Evolutionary conservation across 164 flowering plant species (phyloP).

Genomic region (Umbilicus rupestris): DNA sequence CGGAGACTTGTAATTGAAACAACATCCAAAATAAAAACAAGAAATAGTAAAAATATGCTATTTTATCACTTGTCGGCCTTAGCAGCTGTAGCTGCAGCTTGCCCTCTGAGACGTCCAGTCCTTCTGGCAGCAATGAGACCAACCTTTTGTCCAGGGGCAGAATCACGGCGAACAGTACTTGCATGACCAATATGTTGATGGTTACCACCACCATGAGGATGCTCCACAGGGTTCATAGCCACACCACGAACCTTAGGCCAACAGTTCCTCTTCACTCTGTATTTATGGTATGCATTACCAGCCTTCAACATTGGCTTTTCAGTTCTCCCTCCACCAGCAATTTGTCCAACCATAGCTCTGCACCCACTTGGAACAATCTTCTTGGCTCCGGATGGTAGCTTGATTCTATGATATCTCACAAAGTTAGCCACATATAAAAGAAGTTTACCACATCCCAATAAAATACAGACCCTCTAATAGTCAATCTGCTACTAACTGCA

Average conservation of each 20-base stretch:
- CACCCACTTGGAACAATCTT: slow-evolving; percentile 48
- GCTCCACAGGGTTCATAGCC: no score
- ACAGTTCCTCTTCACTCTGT: slow-evolving; percentile 50
- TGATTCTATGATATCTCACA: slow-evolving; percentile 17
- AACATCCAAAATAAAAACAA: no score
- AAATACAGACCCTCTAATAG: no score
- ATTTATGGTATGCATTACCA: slow-evolving; percentile 52
- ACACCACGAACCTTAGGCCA: slow-evolving; percentile 67
- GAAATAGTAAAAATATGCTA: no score
- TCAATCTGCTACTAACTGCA: no score
- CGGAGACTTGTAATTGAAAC: no score
- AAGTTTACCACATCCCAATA: no score
- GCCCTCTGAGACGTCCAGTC: slow-evolving; percentile 46
- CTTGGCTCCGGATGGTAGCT: slow-evolving; percentile 52
- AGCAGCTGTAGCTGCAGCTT: slow-evolving; percentile 17
- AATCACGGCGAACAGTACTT: slow-evolving; percentile 45
- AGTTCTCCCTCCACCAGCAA: slow-evolving; percentile 53
- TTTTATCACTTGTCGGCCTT: no score
- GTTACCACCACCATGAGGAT: no score
- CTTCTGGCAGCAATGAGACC: slow-evolving; percentile 53
- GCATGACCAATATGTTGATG: slow-evolving; percentile 36
- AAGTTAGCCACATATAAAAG: no score
- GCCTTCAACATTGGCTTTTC: slow-evolving; percentile 51
- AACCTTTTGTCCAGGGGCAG: slow-evolving; percentile 58
- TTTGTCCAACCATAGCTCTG: slow-evolving; percentile 50